Evolutionary conservation across 1,284 basidiomycete species (phyloP), one percentile per base, ranked within the genome.

Genomic region (Trametes polyzona): DNA sequence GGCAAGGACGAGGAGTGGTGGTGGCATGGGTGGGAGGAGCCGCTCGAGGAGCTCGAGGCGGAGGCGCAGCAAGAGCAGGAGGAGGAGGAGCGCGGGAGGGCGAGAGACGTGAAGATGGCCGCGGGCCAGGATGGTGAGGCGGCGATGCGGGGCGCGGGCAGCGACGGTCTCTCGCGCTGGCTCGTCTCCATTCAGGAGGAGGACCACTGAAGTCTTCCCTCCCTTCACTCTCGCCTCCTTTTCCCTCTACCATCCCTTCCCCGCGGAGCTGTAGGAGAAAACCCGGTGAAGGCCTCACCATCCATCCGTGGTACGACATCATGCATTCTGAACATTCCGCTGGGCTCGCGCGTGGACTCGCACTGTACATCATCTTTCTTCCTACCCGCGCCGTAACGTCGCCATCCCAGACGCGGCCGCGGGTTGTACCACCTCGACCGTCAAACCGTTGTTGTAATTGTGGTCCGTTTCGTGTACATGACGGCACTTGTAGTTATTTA

Each of bases 21-120:
- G 65, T 65, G 63, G 65, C 61, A 57, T 10, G 66, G 66, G 3
- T 67, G 66, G 66, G 66, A 65, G 60, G 65, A 67, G 62, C 47
- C 53, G 48, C 37, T 50, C 29, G 62, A 56, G 47, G 54, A 48
- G 23, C n/a, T 23, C 36, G 53, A 58, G n/a, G 46, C 23, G 3
- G 46, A 47, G 23, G n/a, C 10, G 26, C 48, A 53, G 40, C 3
- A 11, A 16, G 32, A 14, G 2, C 33, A 35, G 21, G 47, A 12
- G 24, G 36, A 40, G 32, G 47, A 39, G 23, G 54, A 48, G 42
- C 33, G 26, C 36, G 47, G 35, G 46, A 36, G 41, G 24, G 30
- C 41, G 17, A 32, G 33, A 17, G 37, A 26, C 27, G 47, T 29
- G 33, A 52, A 40, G 44, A 46, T 37, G 40, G 24, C 19, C n/a